A percentile compares a stretch with the other conserved stretches of the same genome.
These are phyloP conservation scores for Capronia coronata DNA, from an alignment of 2,329 filamentous ascomycete species.

Conservation along the genomic window DNA sequence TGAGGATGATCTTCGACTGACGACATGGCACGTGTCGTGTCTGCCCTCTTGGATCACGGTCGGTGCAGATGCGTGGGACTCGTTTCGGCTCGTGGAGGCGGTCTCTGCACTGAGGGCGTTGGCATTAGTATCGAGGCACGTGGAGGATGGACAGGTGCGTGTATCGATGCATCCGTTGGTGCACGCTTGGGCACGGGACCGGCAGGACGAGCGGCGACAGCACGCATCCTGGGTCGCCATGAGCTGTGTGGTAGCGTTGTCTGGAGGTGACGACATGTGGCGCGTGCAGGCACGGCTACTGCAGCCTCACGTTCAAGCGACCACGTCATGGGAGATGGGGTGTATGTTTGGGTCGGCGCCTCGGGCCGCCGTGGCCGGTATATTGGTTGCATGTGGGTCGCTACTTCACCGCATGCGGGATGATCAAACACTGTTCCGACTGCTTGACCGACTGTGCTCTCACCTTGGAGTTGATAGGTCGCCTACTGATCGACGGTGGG, in stretches of 20 bases:
- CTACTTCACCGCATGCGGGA: neutral
- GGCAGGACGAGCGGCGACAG: neutral
- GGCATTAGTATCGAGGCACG: slow-evolving; percentile 26
- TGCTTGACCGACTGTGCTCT: slow-evolving; percentile 3
- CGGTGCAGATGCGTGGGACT: slow-evolving; percentile 29
- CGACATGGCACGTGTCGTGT: slow-evolving; percentile 20
- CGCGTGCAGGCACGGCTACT: neutral
- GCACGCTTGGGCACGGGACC: neutral
- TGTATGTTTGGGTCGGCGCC: neutral
- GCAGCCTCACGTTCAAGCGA: neutral
- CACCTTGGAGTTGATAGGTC: neutral
- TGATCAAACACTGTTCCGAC: neutral
- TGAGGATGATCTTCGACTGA: slow-evolving; percentile 14
- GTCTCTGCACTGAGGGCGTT: slow-evolving; percentile 30
- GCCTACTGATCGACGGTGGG: neutral
- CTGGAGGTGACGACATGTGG: neutral
- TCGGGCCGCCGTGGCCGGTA: neutral
- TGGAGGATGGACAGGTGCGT: neutral
- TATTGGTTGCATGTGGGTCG: neutral
- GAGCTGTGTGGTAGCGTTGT: neutral
- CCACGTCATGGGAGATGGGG: neutral
- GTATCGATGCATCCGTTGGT: slow-evolving; percentile 4
- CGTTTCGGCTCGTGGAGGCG: slow-evolving; percentile 29
- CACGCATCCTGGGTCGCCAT: neutral
- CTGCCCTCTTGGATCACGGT: slow-evolving; percentile 23